These are phyloP conservation scores for Euphrasia arctica DNA, from an alignment of 305 asterid species.

Conservation along the genomic window DNA sequence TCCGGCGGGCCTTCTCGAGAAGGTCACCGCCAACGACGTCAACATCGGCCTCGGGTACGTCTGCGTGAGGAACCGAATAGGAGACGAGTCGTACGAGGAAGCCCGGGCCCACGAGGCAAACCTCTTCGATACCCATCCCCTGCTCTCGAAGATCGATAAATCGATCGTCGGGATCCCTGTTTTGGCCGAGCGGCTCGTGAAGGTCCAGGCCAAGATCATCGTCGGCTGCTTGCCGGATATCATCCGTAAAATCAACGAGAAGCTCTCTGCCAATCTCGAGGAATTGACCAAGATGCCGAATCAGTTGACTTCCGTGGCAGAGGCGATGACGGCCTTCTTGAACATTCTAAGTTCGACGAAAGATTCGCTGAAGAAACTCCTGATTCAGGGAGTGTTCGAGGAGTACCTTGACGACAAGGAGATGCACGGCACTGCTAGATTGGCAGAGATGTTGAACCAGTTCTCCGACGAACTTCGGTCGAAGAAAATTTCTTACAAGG, in stretches of 20 bases:
- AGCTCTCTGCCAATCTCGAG: conserved; percentile 9
- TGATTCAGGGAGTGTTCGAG: conserved; percentile 36
- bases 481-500: neutral
- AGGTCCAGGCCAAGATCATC: too few species aligned
- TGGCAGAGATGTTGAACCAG: conserved; percentile 35
- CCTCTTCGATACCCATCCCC: too few species aligned
- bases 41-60: conserved; percentile 46
- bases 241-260: conserved; percentile 21
- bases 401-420: conserved; percentile 32
- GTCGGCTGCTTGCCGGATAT: conserved; percentile 13
- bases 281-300: conserved; percentile 24
- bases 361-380: neutral
- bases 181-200: too few species aligned
- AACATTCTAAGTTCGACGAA: conserved; percentile 15
- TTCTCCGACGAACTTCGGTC: conserved; percentile 27
- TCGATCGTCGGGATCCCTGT: too few species aligned
- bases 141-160: too few species aligned
- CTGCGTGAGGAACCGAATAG: conserved; percentile 26
- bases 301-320: conserved; percentile 21
- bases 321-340: conserved; percentile 28
- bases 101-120: too few species aligned
- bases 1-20: conserved; percentile 44
- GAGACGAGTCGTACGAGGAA: too few species aligned
- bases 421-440: conserved; percentile 42
- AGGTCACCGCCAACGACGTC: conserved; percentile 37